These are phyloP conservation scores for Ustilago trichophora DNA, from an alignment of 1,284 basidiomycete genomes.

Conservation along the genomic window DNA sequence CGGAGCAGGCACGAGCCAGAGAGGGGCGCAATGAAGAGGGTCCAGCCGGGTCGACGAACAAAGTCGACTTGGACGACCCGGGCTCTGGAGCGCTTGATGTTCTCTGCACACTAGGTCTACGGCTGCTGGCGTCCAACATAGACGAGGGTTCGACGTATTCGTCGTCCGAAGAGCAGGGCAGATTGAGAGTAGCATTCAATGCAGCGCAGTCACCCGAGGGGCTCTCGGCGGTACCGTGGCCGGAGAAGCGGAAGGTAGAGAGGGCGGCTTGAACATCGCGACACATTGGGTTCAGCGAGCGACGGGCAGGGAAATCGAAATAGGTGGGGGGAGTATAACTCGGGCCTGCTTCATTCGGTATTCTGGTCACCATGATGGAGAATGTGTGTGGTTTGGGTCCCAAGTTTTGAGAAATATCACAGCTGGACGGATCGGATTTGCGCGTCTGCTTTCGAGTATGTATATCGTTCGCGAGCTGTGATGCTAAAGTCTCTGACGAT, in stretches of 20 bases:
- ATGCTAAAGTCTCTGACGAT: neutral
- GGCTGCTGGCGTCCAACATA: conserved; percentile 16
- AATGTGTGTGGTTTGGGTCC: too few species aligned
- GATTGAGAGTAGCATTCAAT: neutral
- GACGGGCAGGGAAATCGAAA: conserved; percentile 13
- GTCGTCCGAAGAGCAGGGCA: conserved; percentile 7
- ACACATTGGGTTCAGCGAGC: conserved; percentile 20
- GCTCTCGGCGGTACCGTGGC: conserved; percentile 12
- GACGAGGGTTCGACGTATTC: conserved; percentile 27
- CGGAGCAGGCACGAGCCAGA: conserved; percentile 39
- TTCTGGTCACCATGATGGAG: conserved; percentile 22
- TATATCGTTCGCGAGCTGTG: neutral
- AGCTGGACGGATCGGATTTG: too few species aligned
- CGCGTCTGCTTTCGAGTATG: too few species aligned
- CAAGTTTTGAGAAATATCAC: too few species aligned
- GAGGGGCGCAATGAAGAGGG: conserved; percentile 17
- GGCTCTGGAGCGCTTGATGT: conserved; percentile 39
- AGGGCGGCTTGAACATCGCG: conserved; percentile 29
- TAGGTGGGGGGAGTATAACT: conserved; percentile 11
- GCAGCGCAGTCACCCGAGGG: neutral
- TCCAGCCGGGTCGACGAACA: conserved; percentile 22
- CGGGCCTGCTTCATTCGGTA: conserved; percentile 12
- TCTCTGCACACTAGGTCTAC: conserved; percentile 40
- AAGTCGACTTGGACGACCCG: conserved; percentile 9
- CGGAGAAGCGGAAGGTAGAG: conserved; percentile 36